These are phyloP conservation scores for Penicillium argentinense DNA, from an alignment of 495 filamentous ascomycete genomes.

Conservation along the genomic window DNA sequence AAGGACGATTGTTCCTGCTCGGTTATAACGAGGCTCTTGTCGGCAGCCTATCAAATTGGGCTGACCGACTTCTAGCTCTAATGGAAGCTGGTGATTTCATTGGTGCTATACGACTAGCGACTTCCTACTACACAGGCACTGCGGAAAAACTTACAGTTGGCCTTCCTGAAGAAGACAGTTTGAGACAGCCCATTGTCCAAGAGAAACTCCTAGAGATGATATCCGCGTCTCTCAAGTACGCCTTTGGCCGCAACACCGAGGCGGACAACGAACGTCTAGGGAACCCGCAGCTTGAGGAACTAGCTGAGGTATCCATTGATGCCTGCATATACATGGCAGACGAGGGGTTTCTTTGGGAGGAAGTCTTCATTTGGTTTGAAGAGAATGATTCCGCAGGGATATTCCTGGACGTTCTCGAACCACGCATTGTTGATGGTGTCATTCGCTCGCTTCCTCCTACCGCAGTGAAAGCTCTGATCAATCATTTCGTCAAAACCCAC, in stretches of 20 bases:
- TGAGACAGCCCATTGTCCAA: conserved; percentile 78
- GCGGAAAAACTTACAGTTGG: conserved; percentile 91
- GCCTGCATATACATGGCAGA: conserved; percentile 77
- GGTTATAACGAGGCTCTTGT: conserved; percentile 88
- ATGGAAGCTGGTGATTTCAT: conserved; percentile 97
- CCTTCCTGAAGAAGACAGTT: conserved; percentile 76
- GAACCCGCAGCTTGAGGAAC: conserved; percentile 62
- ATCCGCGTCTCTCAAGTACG: conserved; percentile 87
- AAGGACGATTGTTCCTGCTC: conserved; percentile 87
- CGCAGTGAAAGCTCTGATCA: conserved; percentile 82
- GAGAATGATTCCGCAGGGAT: conserved; percentile 69
- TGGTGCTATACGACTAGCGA: conserved; percentile 84
- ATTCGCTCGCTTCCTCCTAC: conserved; percentile 75
- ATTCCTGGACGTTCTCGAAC: conserved; percentile 84
- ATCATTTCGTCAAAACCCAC: conserved; percentile 71
- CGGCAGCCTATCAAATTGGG: conserved; percentile 94
- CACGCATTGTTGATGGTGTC: conserved; percentile 76
- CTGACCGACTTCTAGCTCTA: conserved; percentile 90
- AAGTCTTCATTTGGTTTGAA: conserved; percentile 86
- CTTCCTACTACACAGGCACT: conserved; percentile 85
- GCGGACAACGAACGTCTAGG: conserved; percentile 50
- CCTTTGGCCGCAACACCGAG: conserved; percentile 64
- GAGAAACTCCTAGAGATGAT: conserved; percentile 94
- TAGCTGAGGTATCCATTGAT: conserved; percentile 80
- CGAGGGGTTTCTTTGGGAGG: conserved; percentile 83